These are phyloP conservation scores for Leishmania lainsoni DNA, from an alignment of 208 protist species.

Conservation along the genomic window DNA sequence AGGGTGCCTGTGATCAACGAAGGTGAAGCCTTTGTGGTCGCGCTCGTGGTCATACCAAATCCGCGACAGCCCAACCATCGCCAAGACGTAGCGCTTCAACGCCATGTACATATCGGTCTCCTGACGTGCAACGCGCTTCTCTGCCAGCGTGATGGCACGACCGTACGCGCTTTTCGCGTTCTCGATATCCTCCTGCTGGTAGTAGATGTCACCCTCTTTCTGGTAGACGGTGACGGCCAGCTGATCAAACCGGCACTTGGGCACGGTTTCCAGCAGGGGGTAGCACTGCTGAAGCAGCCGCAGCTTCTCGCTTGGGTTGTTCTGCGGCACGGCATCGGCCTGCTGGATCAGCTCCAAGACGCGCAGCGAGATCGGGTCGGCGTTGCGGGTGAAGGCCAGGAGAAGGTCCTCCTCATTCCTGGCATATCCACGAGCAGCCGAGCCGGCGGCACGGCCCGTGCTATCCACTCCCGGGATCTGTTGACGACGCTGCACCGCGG, in stretches of 20 bases:
- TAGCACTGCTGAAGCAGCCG: conserved; percentile 64
- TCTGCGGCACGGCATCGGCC: conserved; percentile 46
- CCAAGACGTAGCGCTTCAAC: conserved; percentile 81
- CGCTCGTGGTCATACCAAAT: conserved; percentile 86
- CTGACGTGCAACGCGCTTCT: conserved; percentile 74
- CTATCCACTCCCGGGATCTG: neutral
- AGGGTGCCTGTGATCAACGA: conserved; percentile 43
- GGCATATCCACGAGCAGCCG: neutral
- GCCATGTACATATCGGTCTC: conserved; percentile 83
- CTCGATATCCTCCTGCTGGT: conserved; percentile 49
- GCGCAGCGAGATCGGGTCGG: conserved; percentile 58
- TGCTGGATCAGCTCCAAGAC: conserved; percentile 69
- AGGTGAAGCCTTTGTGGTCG: conserved; percentile 67
- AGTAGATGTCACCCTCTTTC: conserved; percentile 78
- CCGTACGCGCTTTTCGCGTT: conserved; percentile 71
- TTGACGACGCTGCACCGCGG: conserved; percentile 20
- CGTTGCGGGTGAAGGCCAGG: conserved; percentile 40
- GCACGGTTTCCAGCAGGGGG: conserved; percentile 65
- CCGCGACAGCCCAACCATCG: conserved; percentile 79
- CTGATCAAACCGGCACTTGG: conserved; percentile 56
- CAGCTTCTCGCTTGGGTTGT: conserved; percentile 48
- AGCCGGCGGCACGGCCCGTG: neutral
- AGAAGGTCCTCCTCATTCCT: conserved; percentile 39
- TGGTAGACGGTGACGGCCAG: conserved; percentile 80
- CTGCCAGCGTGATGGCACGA: conserved; percentile 77